A percentile compares a stretch with the other conserved stretches of the same genome.
phyloP scores from a whole-genome alignment of 495 filamentous ascomycete genomes.

The Daldinia vernicosa region DNA sequence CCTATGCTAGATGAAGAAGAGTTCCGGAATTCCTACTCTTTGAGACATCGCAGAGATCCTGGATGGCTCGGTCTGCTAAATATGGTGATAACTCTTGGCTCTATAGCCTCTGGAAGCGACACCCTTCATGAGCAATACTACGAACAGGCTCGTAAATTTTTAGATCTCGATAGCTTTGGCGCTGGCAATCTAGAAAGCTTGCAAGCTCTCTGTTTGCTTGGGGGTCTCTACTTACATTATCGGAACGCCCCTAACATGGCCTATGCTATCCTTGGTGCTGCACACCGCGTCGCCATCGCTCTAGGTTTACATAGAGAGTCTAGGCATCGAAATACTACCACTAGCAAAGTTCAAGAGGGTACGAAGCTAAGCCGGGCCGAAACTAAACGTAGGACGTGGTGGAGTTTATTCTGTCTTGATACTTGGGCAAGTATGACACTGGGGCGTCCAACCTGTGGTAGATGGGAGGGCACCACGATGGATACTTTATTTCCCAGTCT shows the following conservation, averaged over 20 bases:
- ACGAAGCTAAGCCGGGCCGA: constrained; percentile 22
- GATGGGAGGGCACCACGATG: constrained; percentile 37
- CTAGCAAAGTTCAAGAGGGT: constrained; percentile 4
- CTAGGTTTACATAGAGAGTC: constrained; percentile 42
- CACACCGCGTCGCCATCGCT: constrained; percentile 43
- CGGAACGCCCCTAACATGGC: constrained; percentile 45
- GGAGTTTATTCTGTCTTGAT: constrained; percentile 44
- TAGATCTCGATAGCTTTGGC: constrained; percentile 43
- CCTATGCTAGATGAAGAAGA: constrained; percentile 44
- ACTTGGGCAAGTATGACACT: constrained; percentile 43
- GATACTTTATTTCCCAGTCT: constrained; percentile 38
- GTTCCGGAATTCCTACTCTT: constrained; percentile 33
- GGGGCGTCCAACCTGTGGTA: constrained; percentile 36
- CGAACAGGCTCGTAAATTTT: constrained; percentile 35
- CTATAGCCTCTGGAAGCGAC: constrained; percentile 42
- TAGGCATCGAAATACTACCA: constrained; percentile 14
- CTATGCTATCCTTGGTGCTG: constrained; percentile 43
- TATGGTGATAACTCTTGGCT: constrained; percentile 45
- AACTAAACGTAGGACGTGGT: constrained; percentile 42
- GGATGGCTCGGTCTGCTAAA: constrained; percentile 43
- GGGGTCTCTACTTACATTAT: constrained; percentile 42
- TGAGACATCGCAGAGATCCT: constrained; percentile 33
- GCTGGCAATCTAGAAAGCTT: constrained; percentile 42
- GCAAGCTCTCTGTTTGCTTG: constrained; percentile 42
- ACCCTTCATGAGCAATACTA: constrained; percentile 42